These are phyloP conservation scores for Typha latifolia DNA, from an alignment of 176 grass and related monocot genomes.

Conservation along the genomic window DNA sequence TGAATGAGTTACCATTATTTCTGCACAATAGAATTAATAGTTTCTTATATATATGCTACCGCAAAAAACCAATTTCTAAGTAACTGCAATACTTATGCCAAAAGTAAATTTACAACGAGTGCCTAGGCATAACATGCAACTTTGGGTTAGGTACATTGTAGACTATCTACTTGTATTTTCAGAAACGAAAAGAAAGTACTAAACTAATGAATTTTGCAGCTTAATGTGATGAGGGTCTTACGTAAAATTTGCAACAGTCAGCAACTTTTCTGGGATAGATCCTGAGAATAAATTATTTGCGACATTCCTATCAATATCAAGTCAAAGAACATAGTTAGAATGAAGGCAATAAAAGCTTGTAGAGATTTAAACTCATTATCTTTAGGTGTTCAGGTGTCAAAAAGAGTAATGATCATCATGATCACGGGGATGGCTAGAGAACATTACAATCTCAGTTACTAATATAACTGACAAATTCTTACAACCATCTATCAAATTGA, in stretches of 20 bases:
- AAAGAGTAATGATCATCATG: too few species aligned
- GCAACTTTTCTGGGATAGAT: slow-evolving; percentile 60
- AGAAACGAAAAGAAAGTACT: background rate
- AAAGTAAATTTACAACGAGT: background rate
- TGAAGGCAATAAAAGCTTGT: slow-evolving; percentile 1
- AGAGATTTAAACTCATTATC: background rate
- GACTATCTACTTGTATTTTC: background rate
- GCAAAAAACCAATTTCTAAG: background rate
- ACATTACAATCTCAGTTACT: too few species aligned
- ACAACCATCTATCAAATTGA: too few species aligned
- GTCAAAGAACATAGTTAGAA: slow-evolving; percentile 13
- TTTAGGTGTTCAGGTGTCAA: background rate
- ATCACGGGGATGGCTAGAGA: too few species aligned
- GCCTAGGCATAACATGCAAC: background rate
- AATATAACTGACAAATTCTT: too few species aligned
- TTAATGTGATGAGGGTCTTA: slow-evolving; percentile 23
- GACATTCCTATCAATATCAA: slow-evolving; percentile 64
- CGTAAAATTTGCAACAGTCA: slow-evolving; percentile 81
- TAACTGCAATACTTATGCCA: background rate
- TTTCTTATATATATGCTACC: background rate
- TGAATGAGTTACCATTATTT: slow-evolving; percentile 40
- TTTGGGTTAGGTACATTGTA: background rate
- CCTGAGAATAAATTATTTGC: slow-evolving; percentile 94
- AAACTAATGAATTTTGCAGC: background rate
- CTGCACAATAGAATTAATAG: slow-evolving; percentile 19